Percentiles rank a stretch among this genome's conserved stretches.
phyloP scores from a whole-genome alignment of 2,329 filamentous ascomycete species.

The Hyphodiscus sp. region DNA sequence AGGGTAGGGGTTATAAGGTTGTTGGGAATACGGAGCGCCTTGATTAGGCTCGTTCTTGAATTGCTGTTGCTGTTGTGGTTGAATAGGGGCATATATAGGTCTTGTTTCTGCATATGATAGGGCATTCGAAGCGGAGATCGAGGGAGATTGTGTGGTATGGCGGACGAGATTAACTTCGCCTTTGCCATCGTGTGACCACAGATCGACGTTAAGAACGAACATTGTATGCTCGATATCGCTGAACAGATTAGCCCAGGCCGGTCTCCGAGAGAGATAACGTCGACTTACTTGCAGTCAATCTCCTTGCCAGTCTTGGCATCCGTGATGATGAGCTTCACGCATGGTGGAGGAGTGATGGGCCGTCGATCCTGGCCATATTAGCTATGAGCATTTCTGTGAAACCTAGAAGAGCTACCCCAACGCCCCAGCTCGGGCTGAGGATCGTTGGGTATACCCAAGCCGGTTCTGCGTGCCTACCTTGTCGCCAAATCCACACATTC shows the following conservation, averaged over 20 bases:
- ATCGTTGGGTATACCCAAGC: neutral
- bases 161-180: slow-evolving; percentile 64
- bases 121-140: slow-evolving; percentile 74
- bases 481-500: slow-evolving; percentile 98
- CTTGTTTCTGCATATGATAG: slow-evolving; percentile 62
- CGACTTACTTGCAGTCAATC: slow-evolving; percentile 70
- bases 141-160: slow-evolving; percentile 60
- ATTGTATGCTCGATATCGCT: slow-evolving; percentile 64
- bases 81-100: slow-evolving; percentile 15
- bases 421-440: too few species aligned
- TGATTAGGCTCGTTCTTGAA: slow-evolving; percentile 15
- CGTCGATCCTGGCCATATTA: slow-evolving; percentile 65
- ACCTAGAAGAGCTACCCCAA: too few species aligned
- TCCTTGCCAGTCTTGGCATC: slow-evolving; percentile 72
- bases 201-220: slow-evolving; percentile 62
- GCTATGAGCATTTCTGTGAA: neutral
- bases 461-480: slow-evolving; percentile 53
- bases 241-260: slow-evolving; percentile 8
- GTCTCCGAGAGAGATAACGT: neutral
- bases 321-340: slow-evolving; percentile 74
- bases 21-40: slow-evolving; percentile 19
- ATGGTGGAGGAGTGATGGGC: slow-evolving; percentile 92
- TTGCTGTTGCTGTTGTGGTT: slow-evolving; percentile 1
- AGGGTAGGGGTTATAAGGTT: neutral
- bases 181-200: slow-evolving; percentile 56